Conservation (phyloP, 176 grass and related monocot species). For the Triticum turgidum region DNA sequence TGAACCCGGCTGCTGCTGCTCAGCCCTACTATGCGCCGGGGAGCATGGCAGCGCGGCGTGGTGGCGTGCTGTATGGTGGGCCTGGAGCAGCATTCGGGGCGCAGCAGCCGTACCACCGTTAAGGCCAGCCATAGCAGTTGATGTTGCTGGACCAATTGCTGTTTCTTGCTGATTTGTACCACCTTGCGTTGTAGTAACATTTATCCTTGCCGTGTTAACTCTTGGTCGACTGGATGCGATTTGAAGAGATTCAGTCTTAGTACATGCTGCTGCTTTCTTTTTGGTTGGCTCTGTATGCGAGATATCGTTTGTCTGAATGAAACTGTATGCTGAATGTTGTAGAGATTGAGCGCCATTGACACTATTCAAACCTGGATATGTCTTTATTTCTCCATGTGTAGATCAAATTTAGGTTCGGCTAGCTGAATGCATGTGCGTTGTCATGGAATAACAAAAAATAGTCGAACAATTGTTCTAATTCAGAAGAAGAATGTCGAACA, state of each 20-base stretch:
- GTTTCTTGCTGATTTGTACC: constrained; percentile 16
- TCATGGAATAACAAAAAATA: no score
- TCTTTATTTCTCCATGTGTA: background rate
- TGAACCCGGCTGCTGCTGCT: constrained; percentile 16
- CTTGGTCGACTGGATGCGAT: background rate
- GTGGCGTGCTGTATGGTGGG: constrained; percentile 22
- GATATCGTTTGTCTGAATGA: background rate
- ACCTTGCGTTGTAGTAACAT: background rate
- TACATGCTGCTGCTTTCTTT: background rate
- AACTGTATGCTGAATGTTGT: background rate
- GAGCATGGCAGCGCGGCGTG: constrained; percentile 14
- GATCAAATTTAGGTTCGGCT: background rate
- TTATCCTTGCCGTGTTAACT: constrained; percentile 1
- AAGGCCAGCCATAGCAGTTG: background rate
- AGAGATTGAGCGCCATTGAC: background rate
- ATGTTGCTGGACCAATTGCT: constrained; percentile 24
- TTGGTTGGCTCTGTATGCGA: background rate
- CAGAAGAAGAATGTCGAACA: no score
- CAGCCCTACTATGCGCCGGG: constrained; percentile 22
- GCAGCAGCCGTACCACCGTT: constrained; percentile 37
- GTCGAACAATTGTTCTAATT: no score
- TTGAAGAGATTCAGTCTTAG: background rate
- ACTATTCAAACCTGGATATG: background rate
- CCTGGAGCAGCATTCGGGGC: constrained; percentile 28
- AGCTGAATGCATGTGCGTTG: no score